Evolutionary conservation across 73 alveolate genomes (phyloP).

Genomic region (Uronychia binucleata): DNA sequence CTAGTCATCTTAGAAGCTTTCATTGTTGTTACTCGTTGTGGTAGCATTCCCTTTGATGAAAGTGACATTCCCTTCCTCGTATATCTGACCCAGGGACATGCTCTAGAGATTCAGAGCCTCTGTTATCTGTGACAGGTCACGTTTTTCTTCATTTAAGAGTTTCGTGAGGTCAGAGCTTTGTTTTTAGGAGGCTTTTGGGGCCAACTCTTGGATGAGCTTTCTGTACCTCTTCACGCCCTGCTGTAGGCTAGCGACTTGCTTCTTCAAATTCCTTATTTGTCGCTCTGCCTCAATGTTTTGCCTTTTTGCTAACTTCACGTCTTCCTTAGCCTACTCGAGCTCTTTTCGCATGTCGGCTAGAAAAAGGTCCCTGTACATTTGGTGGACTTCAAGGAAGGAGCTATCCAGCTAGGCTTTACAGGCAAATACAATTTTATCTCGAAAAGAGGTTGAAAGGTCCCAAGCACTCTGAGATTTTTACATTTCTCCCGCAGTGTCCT

Average conservation of each 20-base stretch:
- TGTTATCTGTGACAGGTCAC: no score
- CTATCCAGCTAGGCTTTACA: not conserved
- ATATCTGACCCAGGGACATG: no score
- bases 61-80: no score
- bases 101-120: no score
- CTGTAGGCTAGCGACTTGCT: not conserved
- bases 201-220: not conserved
- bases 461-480: no score
- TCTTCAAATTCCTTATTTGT: not conserved
- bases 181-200: not conserved
- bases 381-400: not conserved
- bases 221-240: not conserved
- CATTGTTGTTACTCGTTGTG: no score
- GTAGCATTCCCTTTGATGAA: no score
- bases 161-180: no score
- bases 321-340: not conserved
- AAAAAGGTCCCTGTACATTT: not conserved
- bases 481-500: no score
- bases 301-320: not conserved
- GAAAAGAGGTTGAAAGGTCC: no score
- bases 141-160: no score
- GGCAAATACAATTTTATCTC: not conserved
- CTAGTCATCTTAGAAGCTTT: no score
- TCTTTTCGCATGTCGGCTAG: not conserved
- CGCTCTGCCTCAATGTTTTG: not conserved